phyloP scores from a whole-genome alignment of 352 stramenopile genomes.

The Pythium insidiosum region DNA sequence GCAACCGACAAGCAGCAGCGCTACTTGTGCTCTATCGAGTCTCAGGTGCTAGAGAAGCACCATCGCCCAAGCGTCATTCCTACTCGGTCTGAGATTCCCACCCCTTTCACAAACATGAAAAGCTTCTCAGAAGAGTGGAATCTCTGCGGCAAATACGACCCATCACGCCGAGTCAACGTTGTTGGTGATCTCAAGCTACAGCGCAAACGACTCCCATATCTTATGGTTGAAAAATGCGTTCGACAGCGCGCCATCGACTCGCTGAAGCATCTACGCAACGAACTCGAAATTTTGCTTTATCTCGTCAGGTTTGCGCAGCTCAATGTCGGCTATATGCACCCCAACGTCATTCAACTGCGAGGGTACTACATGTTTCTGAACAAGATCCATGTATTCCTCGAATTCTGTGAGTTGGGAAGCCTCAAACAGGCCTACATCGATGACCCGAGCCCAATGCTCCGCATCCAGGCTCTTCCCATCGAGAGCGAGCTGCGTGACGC shows the following conservation, averaged over 20 bases:
- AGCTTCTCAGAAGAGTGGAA: slow-evolving; percentile 59
- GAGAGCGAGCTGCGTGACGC: slow-evolving; percentile 39
- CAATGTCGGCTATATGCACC: slow-evolving; percentile 26
- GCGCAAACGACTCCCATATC: slow-evolving; percentile 32
- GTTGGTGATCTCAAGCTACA: slow-evolving; percentile 41
- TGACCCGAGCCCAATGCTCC: slow-evolving; percentile 28
- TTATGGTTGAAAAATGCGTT: slow-evolving; percentile 52
- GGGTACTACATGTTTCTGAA: slow-evolving; percentile 42
- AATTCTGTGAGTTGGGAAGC: slow-evolving; percentile 54
- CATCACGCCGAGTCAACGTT: slow-evolving; percentile 41
- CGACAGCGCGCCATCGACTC: slow-evolving; percentile 28
- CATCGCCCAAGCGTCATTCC: slow-evolving; percentile 7
- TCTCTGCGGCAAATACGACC: slow-evolving; percentile 47
- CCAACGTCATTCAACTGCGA: slow-evolving; percentile 41
- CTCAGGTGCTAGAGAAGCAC: slow-evolving; percentile 5
- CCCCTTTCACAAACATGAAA: slow-evolving; percentile 38
- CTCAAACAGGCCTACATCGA: slow-evolving; percentile 45
- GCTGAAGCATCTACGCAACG: slow-evolving; percentile 30
- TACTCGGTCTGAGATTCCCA: slow-evolving; percentile 15
- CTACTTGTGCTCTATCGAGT: slow-evolving; percentile 10
- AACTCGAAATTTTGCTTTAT: slow-evolving; percentile 57
- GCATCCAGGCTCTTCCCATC: slow-evolving; percentile 22
- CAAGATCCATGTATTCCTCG: slow-evolving; percentile 46
- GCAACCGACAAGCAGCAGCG: slow-evolving; percentile 4
- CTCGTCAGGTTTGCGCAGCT: slow-evolving; percentile 31